Evolutionary conservation across 2,329 filamentous ascomycete genomes (phyloP).

Genomic region (Lojkania enalia): DNA sequence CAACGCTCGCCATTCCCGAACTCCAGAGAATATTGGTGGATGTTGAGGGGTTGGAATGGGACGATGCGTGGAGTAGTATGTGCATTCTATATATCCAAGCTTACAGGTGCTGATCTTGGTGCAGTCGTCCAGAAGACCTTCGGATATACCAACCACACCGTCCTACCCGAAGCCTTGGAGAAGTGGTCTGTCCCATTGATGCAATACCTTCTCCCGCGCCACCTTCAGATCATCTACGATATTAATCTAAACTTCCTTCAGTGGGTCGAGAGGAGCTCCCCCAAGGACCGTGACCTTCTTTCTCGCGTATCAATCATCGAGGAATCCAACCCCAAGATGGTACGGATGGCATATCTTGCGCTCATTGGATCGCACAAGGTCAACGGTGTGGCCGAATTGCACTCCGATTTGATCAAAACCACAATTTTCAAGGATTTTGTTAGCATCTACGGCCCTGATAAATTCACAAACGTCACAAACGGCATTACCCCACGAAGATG

Average conservation of each 20-base stretch:
- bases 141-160: constrained; percentile 98
- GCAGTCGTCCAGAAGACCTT: constrained; percentile 64
- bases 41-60: constrained; percentile 88
- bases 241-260: constrained; percentile 96
- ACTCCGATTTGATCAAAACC: constrained; percentile 96
- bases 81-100: constrained; percentile 15
- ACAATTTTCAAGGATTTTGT: constrained; percentile 99
- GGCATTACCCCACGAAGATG: constrained; percentile 94
- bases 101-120: constrained; percentile 16
- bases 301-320: constrained; percentile 93
- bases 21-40: constrained; percentile 91
- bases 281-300: constrained; percentile 84
- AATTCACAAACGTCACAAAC: constrained; percentile 98
- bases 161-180: constrained; percentile 93
- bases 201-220: constrained; percentile 89
- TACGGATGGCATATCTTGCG: constrained; percentile 94
- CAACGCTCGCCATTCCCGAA: constrained; percentile 93
- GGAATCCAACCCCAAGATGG: constrained; percentile 95
- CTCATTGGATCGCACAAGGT: constrained; percentile 99
- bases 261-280: constrained; percentile 85
- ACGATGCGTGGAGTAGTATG: constrained; percentile 81
- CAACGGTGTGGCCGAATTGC: constrained; percentile 95
- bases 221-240: constrained; percentile 96
- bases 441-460: constrained; percentile 89
- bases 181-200: constrained; percentile 96